Conservation (phyloP, 805 yeast species). For the Kodamaea kaohsiungensis region DNA sequence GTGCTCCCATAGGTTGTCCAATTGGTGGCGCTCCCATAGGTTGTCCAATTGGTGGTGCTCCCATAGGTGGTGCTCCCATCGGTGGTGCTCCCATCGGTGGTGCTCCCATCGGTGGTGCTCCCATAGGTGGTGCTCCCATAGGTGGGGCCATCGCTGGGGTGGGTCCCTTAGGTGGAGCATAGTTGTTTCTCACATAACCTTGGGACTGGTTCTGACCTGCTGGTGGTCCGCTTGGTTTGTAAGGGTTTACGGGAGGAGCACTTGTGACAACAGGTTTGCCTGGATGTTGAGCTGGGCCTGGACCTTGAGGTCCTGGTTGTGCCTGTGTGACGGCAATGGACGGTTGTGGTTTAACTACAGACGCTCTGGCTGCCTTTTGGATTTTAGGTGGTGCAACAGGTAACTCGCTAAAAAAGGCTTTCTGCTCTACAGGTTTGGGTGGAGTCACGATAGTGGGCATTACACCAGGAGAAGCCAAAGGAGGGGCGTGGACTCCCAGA, state of each 20-base stretch:
- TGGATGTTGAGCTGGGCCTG: constrained; percentile 8
- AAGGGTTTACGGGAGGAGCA: constrained; percentile 24
- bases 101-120: background rate
- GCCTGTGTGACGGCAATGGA: background rate
- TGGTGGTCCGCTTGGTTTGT: constrained; percentile 11
- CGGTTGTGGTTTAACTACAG: constrained; percentile 21
- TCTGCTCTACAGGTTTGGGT: background rate
- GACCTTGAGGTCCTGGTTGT: constrained; percentile 7
- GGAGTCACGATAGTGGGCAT: background rate
- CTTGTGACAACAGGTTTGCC: constrained; percentile 11
- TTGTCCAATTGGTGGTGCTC: background rate
- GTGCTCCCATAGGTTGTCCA: background rate
- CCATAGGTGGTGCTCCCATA: background rate
- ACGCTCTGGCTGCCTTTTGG: constrained; percentile 30
- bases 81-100: background rate
- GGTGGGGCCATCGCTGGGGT: background rate
- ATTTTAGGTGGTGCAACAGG: constrained; percentile 42
- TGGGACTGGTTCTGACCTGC: constrained; percentile 13
- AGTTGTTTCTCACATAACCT: constrained; percentile 1
- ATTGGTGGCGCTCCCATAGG: background rate
- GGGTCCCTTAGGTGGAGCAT: constrained; percentile 11
- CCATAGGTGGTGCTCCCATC: background rate
- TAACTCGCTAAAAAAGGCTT: constrained; percentile 55
- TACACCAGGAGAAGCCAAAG: constrained; percentile 6
- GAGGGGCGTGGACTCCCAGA: constrained; percentile 9